phyloP scores from a whole-genome alignment of 148 eudicot genomes.

The Rhododendron vialii region DNA sequence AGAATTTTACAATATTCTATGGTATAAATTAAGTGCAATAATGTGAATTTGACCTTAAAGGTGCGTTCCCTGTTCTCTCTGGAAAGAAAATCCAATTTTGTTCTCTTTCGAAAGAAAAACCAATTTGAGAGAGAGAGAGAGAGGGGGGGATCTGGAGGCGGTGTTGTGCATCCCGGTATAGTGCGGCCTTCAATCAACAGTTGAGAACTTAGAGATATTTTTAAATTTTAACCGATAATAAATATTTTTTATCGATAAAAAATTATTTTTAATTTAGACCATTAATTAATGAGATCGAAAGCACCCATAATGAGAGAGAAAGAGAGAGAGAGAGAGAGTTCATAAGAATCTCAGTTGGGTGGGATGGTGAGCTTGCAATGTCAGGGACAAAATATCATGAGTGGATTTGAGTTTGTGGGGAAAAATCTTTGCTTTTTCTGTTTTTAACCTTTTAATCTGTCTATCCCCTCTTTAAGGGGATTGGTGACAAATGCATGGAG shows the following conservation, averaged over 20 bases:
- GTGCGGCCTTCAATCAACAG: too few relatives aligned
- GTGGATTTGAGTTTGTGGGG: neutral
- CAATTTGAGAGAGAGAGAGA: neutral
- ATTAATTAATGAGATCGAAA: too few relatives aligned
- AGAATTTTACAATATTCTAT: neutral
- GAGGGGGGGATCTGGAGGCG: neutral
- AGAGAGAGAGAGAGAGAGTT: neutral
- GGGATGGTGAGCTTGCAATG: conserved; percentile 4
- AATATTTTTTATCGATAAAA: too few relatives aligned
- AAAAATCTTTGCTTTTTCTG: neutral
- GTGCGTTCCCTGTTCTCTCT: neutral
- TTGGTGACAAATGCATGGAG: conserved; percentile 10
- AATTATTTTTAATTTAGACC: too few relatives aligned
- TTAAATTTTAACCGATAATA: too few relatives aligned
- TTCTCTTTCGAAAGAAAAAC: too few relatives aligned
- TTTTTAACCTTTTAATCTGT: neutral
- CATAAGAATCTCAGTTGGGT: neutral
- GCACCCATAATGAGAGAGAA: neutral
- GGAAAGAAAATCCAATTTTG: neutral
- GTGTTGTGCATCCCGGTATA: too few relatives aligned
- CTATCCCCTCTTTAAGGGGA: neutral
- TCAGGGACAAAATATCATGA: conserved; percentile 1
- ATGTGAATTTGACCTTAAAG: neutral
- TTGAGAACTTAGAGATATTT: too few relatives aligned
- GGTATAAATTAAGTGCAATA: neutral